Evolutionary conservation across 768 basidiomycete genomes (phyloP), one percentile per base, ranked within the genome.

Genomic region (Boletus huronensis): DNA sequence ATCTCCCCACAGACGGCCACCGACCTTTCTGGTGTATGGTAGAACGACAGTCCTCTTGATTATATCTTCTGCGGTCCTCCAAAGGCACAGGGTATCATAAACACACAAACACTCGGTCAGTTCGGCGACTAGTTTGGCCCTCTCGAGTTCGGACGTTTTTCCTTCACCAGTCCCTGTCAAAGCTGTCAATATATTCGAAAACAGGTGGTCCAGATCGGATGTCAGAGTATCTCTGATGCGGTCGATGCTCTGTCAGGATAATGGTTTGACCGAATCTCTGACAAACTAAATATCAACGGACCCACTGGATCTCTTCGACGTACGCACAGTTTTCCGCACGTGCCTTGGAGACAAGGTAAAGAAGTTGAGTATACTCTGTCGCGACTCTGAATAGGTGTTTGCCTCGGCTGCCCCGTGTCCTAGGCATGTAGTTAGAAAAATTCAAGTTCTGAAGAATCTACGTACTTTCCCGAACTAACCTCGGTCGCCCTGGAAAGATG

Each of bases 11-110:
- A 25, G 31, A 34, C 46, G 23, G 26, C 17, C 68, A 58, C 68
- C 36, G 50, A 88, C 93, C 77, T 89, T 88, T 63, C 82, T 84
- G 9, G 93, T 78, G 62, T 94, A 95, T 14, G 78, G 79, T 2
- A 82, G 82, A 34, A 93, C 79, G 35, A 97, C 74, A 41, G 87
- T 83, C 48, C 75, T 75, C 52, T 87, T 77, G 48, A 98, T 72
- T 17, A 97, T 84, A 55, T 93, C 90, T 72, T 96, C 95, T 2
- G 94, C 96, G 58, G 90, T 85, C 62, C 83, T 74, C 90, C 91
- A 93, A 8, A 93, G 80, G 13, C 84, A 81, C 47, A 99, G 74
- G 7, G 79, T 70, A 60, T 93, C 89, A 63, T 95, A 95, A 3
- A 88, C 88, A 41, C 82, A 74, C 41, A 95, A 71, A 65, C 90